Evolutionary conservation across 164 flowering plant genomes (phyloP).

Genomic region (Vitis rotundifolia): DNA sequence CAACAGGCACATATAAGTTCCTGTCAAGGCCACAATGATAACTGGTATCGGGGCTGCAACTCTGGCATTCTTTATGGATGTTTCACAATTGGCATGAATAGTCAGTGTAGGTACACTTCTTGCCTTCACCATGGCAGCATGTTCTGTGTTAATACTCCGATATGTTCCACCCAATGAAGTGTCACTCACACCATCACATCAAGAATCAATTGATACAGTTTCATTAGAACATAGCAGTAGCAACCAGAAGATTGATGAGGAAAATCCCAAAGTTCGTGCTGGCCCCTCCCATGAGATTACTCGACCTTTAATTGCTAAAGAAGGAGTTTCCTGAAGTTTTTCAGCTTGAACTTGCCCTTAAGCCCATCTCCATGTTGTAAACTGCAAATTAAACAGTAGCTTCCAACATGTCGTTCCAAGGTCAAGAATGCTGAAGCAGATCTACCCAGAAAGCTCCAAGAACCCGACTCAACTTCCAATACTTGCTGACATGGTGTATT

Average conservation of each 20-base stretch:
- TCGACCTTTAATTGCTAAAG: slow-evolving; percentile 36
- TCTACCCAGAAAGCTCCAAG: too few relatives aligned
- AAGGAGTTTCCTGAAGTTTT: too few relatives aligned
- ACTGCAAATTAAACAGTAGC: too few relatives aligned
- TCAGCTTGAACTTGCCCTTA: too few relatives aligned
- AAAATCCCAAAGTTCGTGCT: slow-evolving; percentile 15
- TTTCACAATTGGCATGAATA: slow-evolving; percentile 65
- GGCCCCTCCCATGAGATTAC: slow-evolving; percentile 17
- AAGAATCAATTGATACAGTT: slow-evolving; percentile 67
- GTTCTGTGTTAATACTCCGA: slow-evolving; percentile 84
- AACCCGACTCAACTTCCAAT: too few relatives aligned
- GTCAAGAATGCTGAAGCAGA: too few relatives aligned
- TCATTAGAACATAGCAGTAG: slow-evolving; percentile 29
- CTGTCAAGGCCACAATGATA: slow-evolving; percentile 77
- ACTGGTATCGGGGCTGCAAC: slow-evolving; percentile 55
- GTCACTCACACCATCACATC: slow-evolving; percentile 83
- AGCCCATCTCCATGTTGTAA: too few relatives aligned
- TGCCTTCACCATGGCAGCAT: slow-evolving; percentile 90
- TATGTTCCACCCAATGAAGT: slow-evolving; percentile 92
- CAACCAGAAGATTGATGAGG: slow-evolving; percentile 27
- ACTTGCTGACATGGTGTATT: too few relatives aligned
- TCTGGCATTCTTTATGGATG: slow-evolving; percentile 87
- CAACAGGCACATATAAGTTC: slow-evolving; percentile 69
- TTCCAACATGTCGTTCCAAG: too few relatives aligned
- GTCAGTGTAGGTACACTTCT: slow-evolving; percentile 96